Conservation (phyloP, 352 stramenopile genomes). For the Albugo candida region DNA sequence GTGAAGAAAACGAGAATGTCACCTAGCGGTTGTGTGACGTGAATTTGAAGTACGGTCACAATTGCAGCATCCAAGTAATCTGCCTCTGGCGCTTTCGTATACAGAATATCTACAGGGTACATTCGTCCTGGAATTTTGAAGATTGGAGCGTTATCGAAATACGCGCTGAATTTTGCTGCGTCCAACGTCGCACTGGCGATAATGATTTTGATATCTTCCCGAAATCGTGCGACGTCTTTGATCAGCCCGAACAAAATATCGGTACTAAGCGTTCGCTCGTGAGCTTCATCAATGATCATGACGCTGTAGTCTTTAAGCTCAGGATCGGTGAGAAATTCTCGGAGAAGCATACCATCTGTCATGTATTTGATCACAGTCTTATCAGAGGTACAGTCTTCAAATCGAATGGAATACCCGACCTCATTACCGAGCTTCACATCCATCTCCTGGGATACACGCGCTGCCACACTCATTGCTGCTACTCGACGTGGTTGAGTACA, state of each 20-base stretch:
- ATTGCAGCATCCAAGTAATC: conserved; percentile 95
- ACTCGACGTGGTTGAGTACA: conserved; percentile 97
- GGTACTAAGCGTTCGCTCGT: conserved; percentile 94
- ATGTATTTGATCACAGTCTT: conserved; percentile 72
- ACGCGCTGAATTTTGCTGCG: conserved; percentile 89
- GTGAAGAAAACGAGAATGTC: conserved; percentile 99
- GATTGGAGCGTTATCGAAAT: conserved; percentile 89
- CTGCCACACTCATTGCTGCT: conserved; percentile 94
- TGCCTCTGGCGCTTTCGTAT: conserved; percentile 90
- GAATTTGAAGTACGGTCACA: conserved; percentile 85
- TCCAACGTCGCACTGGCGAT: conserved; percentile 98
- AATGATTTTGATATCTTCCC: conserved; percentile 93
- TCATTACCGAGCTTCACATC: conserved; percentile 92
- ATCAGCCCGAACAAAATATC: conserved; percentile 97
- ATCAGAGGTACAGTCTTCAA: conserved; percentile 89
- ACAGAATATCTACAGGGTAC: conserved; percentile 97
- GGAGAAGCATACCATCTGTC: conserved; percentile 90
- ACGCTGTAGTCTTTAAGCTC: conserved; percentile 89
- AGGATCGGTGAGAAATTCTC: conserved; percentile 94
- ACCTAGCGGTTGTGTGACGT: conserved; percentile 91
- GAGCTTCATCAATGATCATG: conserved; percentile 95
- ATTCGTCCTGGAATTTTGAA: conserved; percentile 90
- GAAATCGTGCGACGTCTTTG: conserved; percentile 90
- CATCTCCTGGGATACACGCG: conserved; percentile 97
- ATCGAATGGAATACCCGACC: conserved; percentile 99